Conservation (phyloP, 2,329 filamentous ascomycete species). For the Fusarium proliferatum region DNA sequence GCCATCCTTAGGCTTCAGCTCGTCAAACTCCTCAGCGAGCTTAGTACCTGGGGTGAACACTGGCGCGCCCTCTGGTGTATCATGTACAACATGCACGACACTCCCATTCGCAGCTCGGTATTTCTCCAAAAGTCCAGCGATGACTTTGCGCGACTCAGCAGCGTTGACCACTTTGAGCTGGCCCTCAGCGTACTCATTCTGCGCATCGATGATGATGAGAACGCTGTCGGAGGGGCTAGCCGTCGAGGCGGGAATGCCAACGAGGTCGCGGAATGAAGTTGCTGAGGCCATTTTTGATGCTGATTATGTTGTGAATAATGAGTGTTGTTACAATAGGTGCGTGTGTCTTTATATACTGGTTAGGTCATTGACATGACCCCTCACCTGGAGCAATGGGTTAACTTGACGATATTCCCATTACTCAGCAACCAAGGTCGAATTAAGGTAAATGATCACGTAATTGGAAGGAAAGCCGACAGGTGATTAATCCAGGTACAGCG, state of each 20-base stretch:
- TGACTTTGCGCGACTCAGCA: conserved; percentile 63
- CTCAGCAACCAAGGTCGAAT: not conserved
- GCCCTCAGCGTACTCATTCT: conserved; percentile 74
- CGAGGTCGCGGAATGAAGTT: conserved; percentile 11
- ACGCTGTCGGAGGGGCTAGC: conserved; percentile 68
- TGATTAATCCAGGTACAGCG: not conserved
- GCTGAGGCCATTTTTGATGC: not conserved
- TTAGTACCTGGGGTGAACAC: conserved; percentile 72
- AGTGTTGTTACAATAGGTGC: too few relatives aligned
- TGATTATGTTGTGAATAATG: not conserved
- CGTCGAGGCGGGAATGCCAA: conserved; percentile 66
- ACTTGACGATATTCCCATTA: not conserved
- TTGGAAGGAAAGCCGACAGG: not conserved
- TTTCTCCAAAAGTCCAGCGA: conserved; percentile 65
- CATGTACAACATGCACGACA: conserved; percentile 71
- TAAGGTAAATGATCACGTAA: not conserved
- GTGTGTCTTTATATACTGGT: not conserved
- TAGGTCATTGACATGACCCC: not conserved
- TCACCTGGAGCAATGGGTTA: not conserved
- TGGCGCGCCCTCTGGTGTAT: conserved; percentile 68
- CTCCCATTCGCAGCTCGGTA: conserved; percentile 65
- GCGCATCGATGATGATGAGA: conserved; percentile 76
- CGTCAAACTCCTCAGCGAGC: conserved; percentile 70
- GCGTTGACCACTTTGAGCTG: conserved; percentile 67
- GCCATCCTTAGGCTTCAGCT: conserved; percentile 62